These are phyloP conservation scores for Pleurotus pulmonarius DNA, from an alignment of 768 basidiomycete genomes.

Conservation along the genomic window DNA sequence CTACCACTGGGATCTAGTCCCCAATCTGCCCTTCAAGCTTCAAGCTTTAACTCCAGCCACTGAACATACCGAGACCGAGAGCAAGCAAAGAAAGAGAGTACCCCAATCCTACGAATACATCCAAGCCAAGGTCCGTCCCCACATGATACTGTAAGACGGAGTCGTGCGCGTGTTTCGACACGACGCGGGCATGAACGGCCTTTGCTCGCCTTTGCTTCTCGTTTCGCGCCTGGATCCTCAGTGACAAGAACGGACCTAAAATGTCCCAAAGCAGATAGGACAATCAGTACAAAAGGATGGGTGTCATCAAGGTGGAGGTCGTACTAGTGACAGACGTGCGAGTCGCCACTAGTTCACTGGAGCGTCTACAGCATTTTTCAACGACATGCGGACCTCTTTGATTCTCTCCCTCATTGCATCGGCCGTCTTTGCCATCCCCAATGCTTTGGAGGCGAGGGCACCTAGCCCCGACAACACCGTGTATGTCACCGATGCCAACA, in stretches of 20 bases:
- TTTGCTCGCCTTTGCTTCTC: too few relatives aligned
- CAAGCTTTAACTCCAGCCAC: neutral
- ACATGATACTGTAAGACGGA: neutral
- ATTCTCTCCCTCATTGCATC: neutral
- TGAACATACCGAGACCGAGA: neutral
- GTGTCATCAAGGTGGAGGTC: neutral
- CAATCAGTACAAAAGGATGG: neutral
- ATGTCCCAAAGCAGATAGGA: neutral
- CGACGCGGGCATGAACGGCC: neutral
- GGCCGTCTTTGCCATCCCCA: neutral
- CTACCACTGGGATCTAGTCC: too few relatives aligned
- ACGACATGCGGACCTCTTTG: neutral
- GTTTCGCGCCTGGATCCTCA: too few relatives aligned
- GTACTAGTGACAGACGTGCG: neutral
- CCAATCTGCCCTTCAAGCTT: neutral
- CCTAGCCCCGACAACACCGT: conserved; percentile 42
- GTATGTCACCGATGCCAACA: conserved; percentile 36
- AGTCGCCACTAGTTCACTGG: neutral
- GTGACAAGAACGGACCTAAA: neutral
- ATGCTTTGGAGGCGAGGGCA: neutral
- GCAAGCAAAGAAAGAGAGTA: too few relatives aligned
- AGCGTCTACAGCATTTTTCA: too few relatives aligned
- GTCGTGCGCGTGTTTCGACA: neutral
- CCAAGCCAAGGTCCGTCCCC: neutral
- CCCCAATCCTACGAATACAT: too few relatives aligned